Conservation (phyloP, 805 yeast genomes). For the Wickerhamiella kazuoi region DNA sequence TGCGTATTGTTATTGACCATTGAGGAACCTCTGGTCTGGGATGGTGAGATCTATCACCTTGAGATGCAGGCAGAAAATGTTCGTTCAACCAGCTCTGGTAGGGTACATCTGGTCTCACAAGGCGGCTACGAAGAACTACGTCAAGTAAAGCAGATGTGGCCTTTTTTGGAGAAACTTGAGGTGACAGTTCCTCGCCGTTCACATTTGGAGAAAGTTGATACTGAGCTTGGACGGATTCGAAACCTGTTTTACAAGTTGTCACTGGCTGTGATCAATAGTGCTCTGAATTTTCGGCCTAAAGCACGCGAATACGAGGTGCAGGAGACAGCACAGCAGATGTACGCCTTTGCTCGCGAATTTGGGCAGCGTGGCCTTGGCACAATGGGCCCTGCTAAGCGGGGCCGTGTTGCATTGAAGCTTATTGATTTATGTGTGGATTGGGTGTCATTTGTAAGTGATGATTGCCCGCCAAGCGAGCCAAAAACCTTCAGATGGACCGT, state of each 20-base stretch:
- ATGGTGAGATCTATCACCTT: conserved; percentile 52
- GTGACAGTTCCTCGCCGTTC: conserved; percentile 27
- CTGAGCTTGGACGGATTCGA: conserved; percentile 48
- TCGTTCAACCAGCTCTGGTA: conserved; percentile 44
- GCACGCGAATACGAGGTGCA: conserved; percentile 48
- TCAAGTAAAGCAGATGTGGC: conserved; percentile 18
- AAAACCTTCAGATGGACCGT: conserved; percentile 95
- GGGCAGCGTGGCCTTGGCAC: conserved; percentile 53
- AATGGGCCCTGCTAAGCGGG: conserved; percentile 46
- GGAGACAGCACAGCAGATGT: conserved; percentile 58
- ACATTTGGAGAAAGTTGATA: conserved; percentile 54
- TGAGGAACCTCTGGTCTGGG: conserved; percentile 78
- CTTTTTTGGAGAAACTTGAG: conserved; percentile 6
- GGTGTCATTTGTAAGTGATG: conserved; percentile 86
- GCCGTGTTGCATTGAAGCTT: conserved; percentile 51
- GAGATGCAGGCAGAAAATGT: conserved; percentile 18
- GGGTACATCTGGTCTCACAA: conserved; percentile 47
- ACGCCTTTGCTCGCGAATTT: conserved; percentile 63
- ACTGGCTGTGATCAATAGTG: conserved; percentile 44
- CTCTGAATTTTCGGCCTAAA: conserved; percentile 34
- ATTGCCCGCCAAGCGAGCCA: conserved; percentile 80
- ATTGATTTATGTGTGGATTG: conserved; percentile 69
- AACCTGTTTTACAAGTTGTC: conserved; percentile 52
- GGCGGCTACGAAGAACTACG: conserved; percentile 46
- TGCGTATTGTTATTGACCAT: conserved; percentile 63